These are phyloP conservation scores for Amoebophrya sp. DNA, from an alignment of 169 alveolate genomes.

Conservation along the genomic window DNA sequence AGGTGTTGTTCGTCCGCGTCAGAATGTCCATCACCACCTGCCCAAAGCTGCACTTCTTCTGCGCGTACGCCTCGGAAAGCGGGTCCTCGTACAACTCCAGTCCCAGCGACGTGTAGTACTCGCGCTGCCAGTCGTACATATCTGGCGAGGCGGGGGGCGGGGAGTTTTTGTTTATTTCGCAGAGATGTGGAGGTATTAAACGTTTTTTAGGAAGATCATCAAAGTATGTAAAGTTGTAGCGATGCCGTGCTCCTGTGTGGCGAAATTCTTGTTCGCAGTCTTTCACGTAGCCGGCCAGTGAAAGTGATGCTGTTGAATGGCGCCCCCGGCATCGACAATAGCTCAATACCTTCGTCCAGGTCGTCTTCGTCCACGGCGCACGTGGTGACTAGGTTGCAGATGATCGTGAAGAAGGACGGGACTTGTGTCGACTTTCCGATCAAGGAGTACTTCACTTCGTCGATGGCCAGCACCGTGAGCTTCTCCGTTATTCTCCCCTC, in stretches of 20 bases:
- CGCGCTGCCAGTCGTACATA: neutral
- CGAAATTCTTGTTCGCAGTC: no score
- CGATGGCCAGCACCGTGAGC: neutral
- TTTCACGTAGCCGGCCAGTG: no score
- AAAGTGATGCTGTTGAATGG: no score
- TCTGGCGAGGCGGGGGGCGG: no score
- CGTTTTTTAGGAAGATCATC: no score
- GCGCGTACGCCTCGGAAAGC: neutral
- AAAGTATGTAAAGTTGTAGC: no score
- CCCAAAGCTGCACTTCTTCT: neutral
- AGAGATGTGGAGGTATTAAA: no score
- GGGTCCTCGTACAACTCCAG: neutral
- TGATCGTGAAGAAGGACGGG: neutral
- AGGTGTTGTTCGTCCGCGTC: neutral
- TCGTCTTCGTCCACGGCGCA: neutral
- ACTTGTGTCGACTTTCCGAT: neutral
- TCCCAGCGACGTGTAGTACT: neutral
- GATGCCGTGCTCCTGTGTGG: no score
- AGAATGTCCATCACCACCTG: neutral
- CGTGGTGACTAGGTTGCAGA: neutral
- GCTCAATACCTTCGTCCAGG: neutral
- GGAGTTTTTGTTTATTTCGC: no score
- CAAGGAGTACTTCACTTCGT: neutral
- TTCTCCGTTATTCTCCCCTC: neutral
- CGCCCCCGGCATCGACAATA: no score